Percentiles rank a stretch among this genome's conserved stretches.
phyloP scores from a whole-genome alignment of 495 filamentous ascomycete genomes.

The Neurospora tetrasperma region DNA sequence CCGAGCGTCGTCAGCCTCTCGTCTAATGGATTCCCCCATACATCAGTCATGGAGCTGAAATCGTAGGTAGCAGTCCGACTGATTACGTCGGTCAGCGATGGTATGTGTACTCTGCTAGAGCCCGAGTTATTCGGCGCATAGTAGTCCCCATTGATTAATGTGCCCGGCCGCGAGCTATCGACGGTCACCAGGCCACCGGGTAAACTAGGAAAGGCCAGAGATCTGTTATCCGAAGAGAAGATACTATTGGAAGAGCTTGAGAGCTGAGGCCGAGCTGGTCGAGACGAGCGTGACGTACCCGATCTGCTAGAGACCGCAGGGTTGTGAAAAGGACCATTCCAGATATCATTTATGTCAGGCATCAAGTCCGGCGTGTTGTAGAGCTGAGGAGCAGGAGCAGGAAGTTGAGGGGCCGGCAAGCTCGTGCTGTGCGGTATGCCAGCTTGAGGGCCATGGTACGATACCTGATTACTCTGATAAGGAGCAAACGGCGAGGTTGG shows the following conservation, averaged over 20 bases:
- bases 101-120: not conserved
- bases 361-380: not conserved
- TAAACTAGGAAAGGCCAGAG: not conserved
- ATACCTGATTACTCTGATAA: not conserved
- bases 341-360: not conserved
- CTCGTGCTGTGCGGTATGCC: not conserved
- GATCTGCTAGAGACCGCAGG: not conserved
- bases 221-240: not conserved
- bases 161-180: not conserved
- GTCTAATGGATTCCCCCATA: slow-evolving; percentile 15
- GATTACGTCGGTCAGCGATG: not conserved
- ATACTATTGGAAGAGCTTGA: not conserved
- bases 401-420: not conserved
- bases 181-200: not conserved
- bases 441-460: not conserved
- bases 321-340: not conserved
- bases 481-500: not conserved
- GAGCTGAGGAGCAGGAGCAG: not conserved
- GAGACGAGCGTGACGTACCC: not conserved
- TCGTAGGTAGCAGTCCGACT: slow-evolving; percentile 8
- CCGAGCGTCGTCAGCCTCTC: not conserved
- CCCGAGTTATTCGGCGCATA: not conserved
- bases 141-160: not conserved
- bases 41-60: slow-evolving; percentile 17
- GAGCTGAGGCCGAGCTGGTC: not conserved